These are phyloP conservation scores for Schrenkiella parvula DNA, from an alignment of 345 rosid species.

Conservation along the genomic window DNA sequence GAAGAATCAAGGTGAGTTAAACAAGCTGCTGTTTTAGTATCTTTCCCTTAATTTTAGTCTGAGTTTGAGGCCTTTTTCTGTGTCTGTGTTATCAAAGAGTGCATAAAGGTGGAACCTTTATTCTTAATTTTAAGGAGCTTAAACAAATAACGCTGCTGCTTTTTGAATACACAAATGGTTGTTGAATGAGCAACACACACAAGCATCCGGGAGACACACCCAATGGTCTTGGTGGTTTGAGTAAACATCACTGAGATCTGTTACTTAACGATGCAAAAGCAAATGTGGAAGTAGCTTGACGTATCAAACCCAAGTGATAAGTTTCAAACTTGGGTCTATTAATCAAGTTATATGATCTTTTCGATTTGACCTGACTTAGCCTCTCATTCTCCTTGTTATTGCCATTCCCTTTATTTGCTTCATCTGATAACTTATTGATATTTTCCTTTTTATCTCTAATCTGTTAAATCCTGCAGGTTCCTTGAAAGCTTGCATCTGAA, in stretches of 20 bases:
- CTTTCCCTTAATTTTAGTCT: not conserved
- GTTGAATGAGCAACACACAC: not conserved
- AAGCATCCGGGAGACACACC: slow-evolving; percentile 22
- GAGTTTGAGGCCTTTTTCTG: not conserved
- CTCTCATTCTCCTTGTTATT: not conserved
- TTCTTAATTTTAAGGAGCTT: not conserved
- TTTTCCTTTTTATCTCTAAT: not conserved
- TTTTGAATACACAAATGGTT: not conserved
- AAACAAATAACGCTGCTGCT: not conserved
- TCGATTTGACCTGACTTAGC: not conserved
- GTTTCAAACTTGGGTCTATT: slow-evolving; percentile 55
- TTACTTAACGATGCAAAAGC: slow-evolving; percentile 54
- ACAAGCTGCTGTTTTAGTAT: not conserved
- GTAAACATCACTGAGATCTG: slow-evolving; percentile 35
- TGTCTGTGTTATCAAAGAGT: not conserved
- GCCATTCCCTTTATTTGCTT: not conserved
- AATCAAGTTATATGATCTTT: slow-evolving; percentile 48
- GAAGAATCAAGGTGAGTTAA: not conserved
- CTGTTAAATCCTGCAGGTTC: slow-evolving; percentile 4
- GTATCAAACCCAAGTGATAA: slow-evolving; percentile 63
- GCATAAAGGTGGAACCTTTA: not conserved
- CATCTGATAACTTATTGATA: not conserved
- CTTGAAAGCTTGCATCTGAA: not conserved
- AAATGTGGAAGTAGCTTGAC: slow-evolving; percentile 49
- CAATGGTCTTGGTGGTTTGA: slow-evolving; percentile 31